These are phyloP conservation scores for Themeda triandra DNA, from an alignment of 176 grass and related monocot species.

Conservation along the genomic window DNA sequence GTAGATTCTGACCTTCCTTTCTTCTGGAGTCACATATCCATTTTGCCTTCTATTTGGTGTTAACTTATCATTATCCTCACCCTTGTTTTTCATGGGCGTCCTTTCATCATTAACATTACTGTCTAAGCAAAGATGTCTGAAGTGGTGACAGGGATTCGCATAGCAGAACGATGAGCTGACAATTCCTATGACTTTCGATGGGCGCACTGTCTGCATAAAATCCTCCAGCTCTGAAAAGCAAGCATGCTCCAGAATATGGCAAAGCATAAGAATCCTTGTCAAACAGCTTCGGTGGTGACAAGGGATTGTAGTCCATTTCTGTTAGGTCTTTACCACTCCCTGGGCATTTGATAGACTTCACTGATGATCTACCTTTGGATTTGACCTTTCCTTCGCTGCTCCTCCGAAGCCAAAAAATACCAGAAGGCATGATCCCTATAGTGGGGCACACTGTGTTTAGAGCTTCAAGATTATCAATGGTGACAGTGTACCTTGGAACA, in stretches of 20 bases:
- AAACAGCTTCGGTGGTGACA: constrained; percentile 45
- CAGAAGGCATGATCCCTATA: constrained; percentile 81
- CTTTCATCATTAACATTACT: background rate
- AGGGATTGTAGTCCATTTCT: constrained; percentile 29
- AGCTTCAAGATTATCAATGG: constrained; percentile 62
- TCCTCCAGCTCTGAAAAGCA: constrained; percentile 70
- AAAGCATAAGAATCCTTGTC: constrained; percentile 62
- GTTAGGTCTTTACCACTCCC: background rate
- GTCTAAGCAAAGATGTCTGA: constrained; percentile 39
- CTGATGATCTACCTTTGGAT: background rate
- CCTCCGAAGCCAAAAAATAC: constrained; percentile 55
- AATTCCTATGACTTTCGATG: constrained; percentile 52
- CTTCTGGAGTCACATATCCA: constrained; percentile 34
- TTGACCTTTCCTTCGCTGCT: background rate
- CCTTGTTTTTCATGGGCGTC: background rate
- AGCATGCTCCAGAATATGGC: constrained; percentile 82
- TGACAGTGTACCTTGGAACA: constrained; percentile 78
- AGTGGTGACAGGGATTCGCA: constrained; percentile 58
- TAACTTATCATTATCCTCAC: constrained; percentile 5
- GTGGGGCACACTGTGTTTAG: constrained; percentile 74
- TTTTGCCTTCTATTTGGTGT: constrained; percentile 39
- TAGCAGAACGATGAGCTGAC: constrained; percentile 58
- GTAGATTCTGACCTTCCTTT: constrained; percentile 35
- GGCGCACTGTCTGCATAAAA: constrained; percentile 52
- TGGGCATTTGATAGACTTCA: constrained; percentile 24